Evolutionary conservation across 352 stramenopile genomes (phyloP).

Genomic region (Phytophthora pisi): DNA sequence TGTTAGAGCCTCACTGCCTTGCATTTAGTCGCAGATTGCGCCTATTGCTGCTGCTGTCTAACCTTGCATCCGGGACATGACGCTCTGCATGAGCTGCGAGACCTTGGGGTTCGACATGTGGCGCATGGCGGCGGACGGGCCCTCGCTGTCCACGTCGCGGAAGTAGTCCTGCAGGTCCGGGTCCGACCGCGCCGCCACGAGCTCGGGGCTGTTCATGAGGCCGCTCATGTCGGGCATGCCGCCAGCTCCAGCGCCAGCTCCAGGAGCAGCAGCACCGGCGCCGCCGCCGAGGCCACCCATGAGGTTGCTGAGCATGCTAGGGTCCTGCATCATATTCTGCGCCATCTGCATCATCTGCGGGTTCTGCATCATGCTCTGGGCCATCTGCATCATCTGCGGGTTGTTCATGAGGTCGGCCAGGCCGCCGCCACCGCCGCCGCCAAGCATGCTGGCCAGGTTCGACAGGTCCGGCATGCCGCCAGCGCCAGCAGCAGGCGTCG

Average conservation of each 20-base stretch:
- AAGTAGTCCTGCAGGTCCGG: conserved; percentile 84
- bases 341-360: conserved; percentile 91
- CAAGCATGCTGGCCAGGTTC: conserved; percentile 76
- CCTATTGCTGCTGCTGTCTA: conserved; percentile 20
- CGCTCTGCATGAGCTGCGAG: conserved; percentile 75
- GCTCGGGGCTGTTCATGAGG: conserved; percentile 78
- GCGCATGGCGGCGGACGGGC: conserved; percentile 79
- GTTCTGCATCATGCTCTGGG: conserved; percentile 91
- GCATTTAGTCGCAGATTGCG: too few species aligned
- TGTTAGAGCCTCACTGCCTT: conserved; percentile 20
- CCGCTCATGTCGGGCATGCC: conserved; percentile 77
- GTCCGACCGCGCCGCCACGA: conserved; percentile 72
- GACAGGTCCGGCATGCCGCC: conserved; percentile 84
- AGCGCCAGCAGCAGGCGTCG: conserved; percentile 35
- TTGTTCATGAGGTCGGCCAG: conserved; percentile 86
- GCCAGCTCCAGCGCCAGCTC: conserved; percentile 33
- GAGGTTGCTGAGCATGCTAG: conserved; percentile 76
- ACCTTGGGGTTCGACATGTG: conserved; percentile 91
- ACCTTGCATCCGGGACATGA: conserved; percentile 69
- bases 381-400: conserved; percentile 89
- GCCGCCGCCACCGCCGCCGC: conserved; percentile 67
- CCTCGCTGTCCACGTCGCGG: conserved; percentile 76
- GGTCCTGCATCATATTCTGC: conserved; percentile 92
- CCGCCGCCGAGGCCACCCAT: conserved; percentile 69
- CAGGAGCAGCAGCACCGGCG: conserved; percentile 33